Conservation (phyloP, 345 rosid species). For the Gynandropsis gynandra region DNA sequence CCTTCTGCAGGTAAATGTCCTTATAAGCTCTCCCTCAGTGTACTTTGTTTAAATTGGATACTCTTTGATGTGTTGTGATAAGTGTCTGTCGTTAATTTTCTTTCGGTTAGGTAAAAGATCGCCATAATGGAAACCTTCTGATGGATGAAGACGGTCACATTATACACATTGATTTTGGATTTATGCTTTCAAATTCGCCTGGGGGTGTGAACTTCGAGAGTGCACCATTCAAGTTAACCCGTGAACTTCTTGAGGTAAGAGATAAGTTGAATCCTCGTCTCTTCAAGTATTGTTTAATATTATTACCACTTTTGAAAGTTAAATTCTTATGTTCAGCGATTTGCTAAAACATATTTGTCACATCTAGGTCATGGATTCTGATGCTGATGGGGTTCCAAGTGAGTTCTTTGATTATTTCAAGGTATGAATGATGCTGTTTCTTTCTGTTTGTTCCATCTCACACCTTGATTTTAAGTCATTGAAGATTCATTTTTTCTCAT, state of each 20-base stretch:
- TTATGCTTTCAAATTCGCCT: constrained; percentile 99
- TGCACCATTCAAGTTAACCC: constrained; percentile 97
- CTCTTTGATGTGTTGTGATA: not conserved
- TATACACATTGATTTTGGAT: constrained; percentile 98
- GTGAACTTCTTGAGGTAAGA: constrained; percentile 95
- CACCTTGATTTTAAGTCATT: not conserved
- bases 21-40: not conserved
- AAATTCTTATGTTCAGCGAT: not conserved
- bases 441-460: constrained; percentile 1
- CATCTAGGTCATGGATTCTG: constrained; percentile 96
- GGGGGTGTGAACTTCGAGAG: constrained; percentile 99
- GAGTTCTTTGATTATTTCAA: constrained; percentile 99
- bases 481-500: not conserved
- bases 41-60: constrained; percentile 5
- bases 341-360: constrained; percentile 3
- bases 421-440: constrained; percentile 35
- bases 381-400: constrained; percentile 98
- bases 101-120: constrained; percentile 68
- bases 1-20: constrained; percentile 69
- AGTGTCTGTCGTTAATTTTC: constrained; percentile 9
- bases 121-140: constrained; percentile 94
- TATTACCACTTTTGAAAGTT: constrained; percentile 8
- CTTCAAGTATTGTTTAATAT: constrained; percentile 10
- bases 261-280: constrained; percentile 5
- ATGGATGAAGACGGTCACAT: constrained; percentile 98